Conservation (phyloP, 371 early-diverging fungal species). For the Mucor circinelloides region DNA sequence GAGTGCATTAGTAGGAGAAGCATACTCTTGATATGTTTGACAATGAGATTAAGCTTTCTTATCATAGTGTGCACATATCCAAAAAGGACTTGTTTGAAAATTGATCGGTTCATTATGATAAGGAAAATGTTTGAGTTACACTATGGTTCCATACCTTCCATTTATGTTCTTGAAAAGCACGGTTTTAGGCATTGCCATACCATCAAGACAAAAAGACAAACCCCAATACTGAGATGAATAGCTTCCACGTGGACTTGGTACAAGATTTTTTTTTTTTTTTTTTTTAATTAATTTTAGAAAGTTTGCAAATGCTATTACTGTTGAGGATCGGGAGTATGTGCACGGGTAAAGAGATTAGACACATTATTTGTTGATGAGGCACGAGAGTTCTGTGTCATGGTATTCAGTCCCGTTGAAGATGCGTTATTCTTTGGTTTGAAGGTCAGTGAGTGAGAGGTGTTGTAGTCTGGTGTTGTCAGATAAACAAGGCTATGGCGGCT, state of each 20-base stretch:
- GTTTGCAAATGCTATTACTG: background rate
- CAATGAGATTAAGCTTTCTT: too few relatives aligned
- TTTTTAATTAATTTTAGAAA: background rate
- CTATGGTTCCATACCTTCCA: background rate
- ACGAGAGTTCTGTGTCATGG: background rate
- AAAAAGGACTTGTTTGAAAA: background rate
- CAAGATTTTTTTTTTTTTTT: background rate
- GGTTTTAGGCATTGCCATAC: background rate
- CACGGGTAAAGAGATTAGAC: background rate
- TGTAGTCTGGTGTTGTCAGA: constrained; percentile 25
- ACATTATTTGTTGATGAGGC: background rate
- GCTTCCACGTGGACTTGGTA: background rate
- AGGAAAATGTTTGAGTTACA: background rate
- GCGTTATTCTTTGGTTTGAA: background rate
- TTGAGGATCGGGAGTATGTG: constrained; percentile 1
- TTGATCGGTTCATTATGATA: background rate
- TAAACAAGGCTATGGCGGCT: constrained; percentile 15
- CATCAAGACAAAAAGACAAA: too few relatives aligned
- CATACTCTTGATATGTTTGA: too few relatives aligned
- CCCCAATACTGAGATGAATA: too few relatives aligned
- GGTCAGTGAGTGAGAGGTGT: constrained; percentile 16
- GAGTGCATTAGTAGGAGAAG: too few relatives aligned
- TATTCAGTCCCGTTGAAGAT: background rate
- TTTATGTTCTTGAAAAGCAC: background rate
- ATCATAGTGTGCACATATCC: too few relatives aligned